These are phyloP conservation scores for Zasmidium angulare DNA, from an alignment of 2,329 filamentous ascomycete genomes.

Conservation along the genomic window DNA sequence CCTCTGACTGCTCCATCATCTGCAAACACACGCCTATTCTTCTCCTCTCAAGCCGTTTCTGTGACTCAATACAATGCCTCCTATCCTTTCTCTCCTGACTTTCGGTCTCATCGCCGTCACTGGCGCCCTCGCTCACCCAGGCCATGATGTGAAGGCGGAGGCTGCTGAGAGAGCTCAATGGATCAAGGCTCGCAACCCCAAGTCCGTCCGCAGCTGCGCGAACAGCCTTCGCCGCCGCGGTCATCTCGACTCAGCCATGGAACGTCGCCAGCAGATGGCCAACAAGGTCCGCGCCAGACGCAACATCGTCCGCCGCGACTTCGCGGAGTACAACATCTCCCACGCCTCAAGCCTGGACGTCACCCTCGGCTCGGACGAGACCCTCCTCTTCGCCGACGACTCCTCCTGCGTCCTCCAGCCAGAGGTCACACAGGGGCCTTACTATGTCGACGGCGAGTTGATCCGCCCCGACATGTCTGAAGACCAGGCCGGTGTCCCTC, in stretches of 20 bases:
- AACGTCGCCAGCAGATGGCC: constrained; percentile 24
- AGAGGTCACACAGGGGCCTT: constrained; percentile 31
- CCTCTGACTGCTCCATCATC: too few relatives aligned
- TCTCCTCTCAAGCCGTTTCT: not conserved
- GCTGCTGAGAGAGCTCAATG: constrained; percentile 24
- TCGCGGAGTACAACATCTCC: constrained; percentile 24
- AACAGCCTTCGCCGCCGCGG: constrained; percentile 22
- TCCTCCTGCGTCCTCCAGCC: constrained; percentile 31
- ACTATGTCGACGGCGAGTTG: constrained; percentile 31
- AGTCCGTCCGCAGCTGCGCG: constrained; percentile 25
- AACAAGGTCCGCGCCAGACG: constrained; percentile 23
- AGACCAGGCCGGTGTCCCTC: constrained; percentile 41
- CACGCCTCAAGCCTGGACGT: constrained; percentile 22
- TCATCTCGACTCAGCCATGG: constrained; percentile 19
- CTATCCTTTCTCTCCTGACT: constrained; percentile 15
- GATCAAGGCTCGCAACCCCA: constrained; percentile 19
- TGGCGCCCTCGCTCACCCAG: constrained; percentile 25
- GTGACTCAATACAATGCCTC: constrained; percentile 16
- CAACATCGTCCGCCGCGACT: constrained; percentile 25
- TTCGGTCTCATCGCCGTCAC: constrained; percentile 14
- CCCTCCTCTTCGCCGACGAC: constrained; percentile 24
- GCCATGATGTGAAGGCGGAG: constrained; percentile 21
- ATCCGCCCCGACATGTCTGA: constrained; percentile 45
- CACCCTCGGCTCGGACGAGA: constrained; percentile 24
- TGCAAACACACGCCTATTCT: too few relatives aligned